phyloP scores from a whole-genome alignment of 31 red algal genomes.

The Asparagopsis taxiformis region DNA sequence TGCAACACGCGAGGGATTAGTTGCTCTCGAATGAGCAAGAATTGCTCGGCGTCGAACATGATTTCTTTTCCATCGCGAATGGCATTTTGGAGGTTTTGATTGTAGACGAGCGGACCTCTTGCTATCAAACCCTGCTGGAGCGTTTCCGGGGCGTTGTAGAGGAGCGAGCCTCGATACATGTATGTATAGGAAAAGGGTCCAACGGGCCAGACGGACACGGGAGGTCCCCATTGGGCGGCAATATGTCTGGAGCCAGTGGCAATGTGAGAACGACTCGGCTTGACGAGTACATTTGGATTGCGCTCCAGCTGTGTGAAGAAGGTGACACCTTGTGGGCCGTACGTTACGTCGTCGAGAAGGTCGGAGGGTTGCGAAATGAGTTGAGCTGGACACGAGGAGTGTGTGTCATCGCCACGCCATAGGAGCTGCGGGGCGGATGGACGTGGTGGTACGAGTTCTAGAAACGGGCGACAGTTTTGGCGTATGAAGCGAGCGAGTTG shows the following conservation, averaged over 20 bases:
- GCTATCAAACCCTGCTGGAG: not conserved
- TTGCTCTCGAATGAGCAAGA: too few species aligned
- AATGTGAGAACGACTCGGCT: slow-evolving; percentile 21
- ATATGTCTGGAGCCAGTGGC: slow-evolving; percentile 21
- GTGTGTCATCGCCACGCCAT: too few species aligned
- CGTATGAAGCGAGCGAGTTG: too few species aligned
- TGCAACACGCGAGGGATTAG: too few species aligned
- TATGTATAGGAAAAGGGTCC: slow-evolving; percentile 10
- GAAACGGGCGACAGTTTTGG: too few species aligned
- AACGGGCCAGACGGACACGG: slow-evolving; percentile 35
- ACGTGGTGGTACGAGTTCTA: too few species aligned
- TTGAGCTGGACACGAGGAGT: too few species aligned
- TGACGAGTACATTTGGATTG: not conserved
- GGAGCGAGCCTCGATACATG: not conserved
- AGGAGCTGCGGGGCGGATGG: too few species aligned
- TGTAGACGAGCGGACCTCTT: not conserved
- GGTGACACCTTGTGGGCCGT: not conserved
- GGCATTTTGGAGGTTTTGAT: too few species aligned
- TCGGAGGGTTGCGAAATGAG: too few species aligned
- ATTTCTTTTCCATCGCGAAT: too few species aligned
- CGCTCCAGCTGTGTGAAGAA: slow-evolving; percentile 1
- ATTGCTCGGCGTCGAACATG: too few species aligned
- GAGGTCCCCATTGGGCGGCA: slow-evolving; percentile 39
- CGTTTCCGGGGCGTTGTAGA: slow-evolving; percentile 18
- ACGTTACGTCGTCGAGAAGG: not conserved